These are phyloP conservation scores for Limonium bicolor DNA, from an alignment of 148 eudicot species.

Conservation along the genomic window DNA sequence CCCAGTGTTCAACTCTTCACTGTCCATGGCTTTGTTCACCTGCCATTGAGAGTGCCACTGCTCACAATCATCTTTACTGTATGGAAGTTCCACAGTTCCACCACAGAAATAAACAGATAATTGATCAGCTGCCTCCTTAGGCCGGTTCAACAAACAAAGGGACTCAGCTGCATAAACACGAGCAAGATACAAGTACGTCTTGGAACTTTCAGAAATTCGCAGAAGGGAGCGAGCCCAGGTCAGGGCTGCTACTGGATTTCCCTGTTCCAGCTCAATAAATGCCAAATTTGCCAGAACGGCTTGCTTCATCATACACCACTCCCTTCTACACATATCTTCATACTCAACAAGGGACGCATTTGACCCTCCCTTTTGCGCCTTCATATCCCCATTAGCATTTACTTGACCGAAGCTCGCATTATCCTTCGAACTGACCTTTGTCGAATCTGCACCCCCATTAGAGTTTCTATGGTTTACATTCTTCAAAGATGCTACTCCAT, in stretches of 20 bases:
- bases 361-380: slow-evolving; percentile 44
- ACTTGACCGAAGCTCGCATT: slow-evolving; percentile 26
- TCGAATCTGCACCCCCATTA: slow-evolving; percentile 20
- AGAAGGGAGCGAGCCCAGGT: slow-evolving; percentile 45
- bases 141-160: slow-evolving; percentile 62
- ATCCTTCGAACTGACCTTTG: slow-evolving; percentile 21
- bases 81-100: slow-evolving; percentile 44
- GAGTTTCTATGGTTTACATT: slow-evolving; percentile 17
- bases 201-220: slow-evolving; percentile 49
- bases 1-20: slow-evolving; percentile 33
- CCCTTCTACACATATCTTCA: slow-evolving; percentile 42
- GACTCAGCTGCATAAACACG: slow-evolving; percentile 81
- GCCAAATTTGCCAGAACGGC: slow-evolving; percentile 67
- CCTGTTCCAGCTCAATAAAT: slow-evolving; percentile 63
- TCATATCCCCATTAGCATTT: slow-evolving; percentile 57
- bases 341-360: slow-evolving; percentile 33
- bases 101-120: slow-evolving; percentile 36
- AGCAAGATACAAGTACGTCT: slow-evolving; percentile 43
- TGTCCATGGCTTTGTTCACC: slow-evolving; percentile 33
- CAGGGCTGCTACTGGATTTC: slow-evolving; percentile 60
- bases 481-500: slow-evolving; percentile 13
- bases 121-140: slow-evolving; percentile 74
- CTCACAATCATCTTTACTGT: slow-evolving; percentile 58
- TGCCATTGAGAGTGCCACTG: no score
- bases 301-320: slow-evolving; percentile 60